Base-by-base conservation (phyloP, 345 rosid species). In the Gossypium herbaceum region DNA sequence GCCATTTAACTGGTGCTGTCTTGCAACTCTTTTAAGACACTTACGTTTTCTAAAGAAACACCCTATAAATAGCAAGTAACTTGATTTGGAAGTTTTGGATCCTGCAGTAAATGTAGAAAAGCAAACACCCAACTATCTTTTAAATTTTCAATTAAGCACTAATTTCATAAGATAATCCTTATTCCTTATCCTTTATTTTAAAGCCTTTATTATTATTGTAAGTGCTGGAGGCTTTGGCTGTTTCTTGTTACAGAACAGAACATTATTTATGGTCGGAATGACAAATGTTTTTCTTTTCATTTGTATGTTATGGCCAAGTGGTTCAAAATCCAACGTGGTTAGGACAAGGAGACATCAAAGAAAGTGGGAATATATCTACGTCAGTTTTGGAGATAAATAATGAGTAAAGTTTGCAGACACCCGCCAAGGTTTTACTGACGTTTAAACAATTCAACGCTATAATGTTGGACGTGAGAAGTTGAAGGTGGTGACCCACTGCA, bases 21-120 rank as follows among this genome's bases (percentile, higher is more conserved):
- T 71, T 73, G 48, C 73, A 50, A 62, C 76, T 71, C 19, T 44
- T 48, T 61, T 29, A 69, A 65, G 75, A 78, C 77, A 76, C 75
- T 27, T 72, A 74, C 82, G 75, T 81, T 80, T 81, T 81, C 80
- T 76, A 44, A 73, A 80, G 55, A 55, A 55, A 68, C 80, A 77
- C 65, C 65, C 76, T 51, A 29, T 51, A 73, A 74, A 81, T 79
- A 47, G 61, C 61, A 68, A 81, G 83, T 81, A 82, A 74, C 82
- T 77, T 81, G 50, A 75, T 72, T 29, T 41, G 59, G 44, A 51
- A 41, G 19, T 27, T 25, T 71, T 62, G 77, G 55, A 44, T 73
- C 61, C 34, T 25, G 11, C 43, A 78, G 75, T 76, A 61, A 71
- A 47, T 48, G 73, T 12, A 51, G 13, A 64, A 74, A 72, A 17